phyloP scores from a whole-genome alignment of 805 yeast genomes.

The Metschnikowia dekortorum region DNA sequence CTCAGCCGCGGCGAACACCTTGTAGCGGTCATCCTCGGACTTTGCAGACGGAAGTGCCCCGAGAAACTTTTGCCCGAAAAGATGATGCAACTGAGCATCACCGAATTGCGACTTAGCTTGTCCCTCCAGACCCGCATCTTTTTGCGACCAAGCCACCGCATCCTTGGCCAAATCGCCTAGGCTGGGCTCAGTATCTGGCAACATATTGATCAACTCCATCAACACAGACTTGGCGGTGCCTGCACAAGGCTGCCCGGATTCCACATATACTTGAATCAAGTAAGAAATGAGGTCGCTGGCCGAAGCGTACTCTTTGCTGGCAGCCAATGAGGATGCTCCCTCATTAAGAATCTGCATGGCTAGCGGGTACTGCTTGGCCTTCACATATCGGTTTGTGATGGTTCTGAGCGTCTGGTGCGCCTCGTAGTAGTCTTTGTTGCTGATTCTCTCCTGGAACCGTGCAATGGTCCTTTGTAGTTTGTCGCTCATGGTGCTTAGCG shows the following conservation, averaged over 20 bases:
- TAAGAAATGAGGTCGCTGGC: conserved; percentile 74
- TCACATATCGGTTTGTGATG: conserved; percentile 77
- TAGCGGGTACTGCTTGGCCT: conserved; percentile 58
- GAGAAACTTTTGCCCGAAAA: conserved; percentile 64
- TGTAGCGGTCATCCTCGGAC: conserved; percentile 26
- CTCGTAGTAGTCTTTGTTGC: conserved; percentile 77
- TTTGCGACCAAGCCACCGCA: conserved; percentile 62
- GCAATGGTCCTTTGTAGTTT: conserved; percentile 58
- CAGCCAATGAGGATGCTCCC: conserved; percentile 64
- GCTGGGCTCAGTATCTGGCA: conserved; percentile 43
- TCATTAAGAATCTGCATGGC: conserved; percentile 72
- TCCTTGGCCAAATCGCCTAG: conserved; percentile 64
- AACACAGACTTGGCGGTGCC: conserved; percentile 42
- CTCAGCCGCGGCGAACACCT: conserved; percentile 63
- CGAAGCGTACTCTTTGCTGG: conserved; percentile 71
- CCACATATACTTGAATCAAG: conserved; percentile 64
- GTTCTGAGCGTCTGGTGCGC: conserved; percentile 95
- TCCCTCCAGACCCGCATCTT: conserved; percentile 11
- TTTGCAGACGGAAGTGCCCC: conserved; percentile 24
- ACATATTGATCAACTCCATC: conserved; percentile 43
- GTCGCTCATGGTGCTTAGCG: conserved; percentile 14
- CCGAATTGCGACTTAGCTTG: conserved; percentile 47
- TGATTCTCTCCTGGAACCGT: conserved; percentile 66
- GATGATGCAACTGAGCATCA: conserved; percentile 69
- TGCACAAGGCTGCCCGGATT: conserved; percentile 35